A percentile compares a stretch with the other conserved stretches of the same genome.
These are phyloP conservation scores for Trifolium repens DNA, from an alignment of 306 rosid species.

Conservation along the genomic window DNA sequence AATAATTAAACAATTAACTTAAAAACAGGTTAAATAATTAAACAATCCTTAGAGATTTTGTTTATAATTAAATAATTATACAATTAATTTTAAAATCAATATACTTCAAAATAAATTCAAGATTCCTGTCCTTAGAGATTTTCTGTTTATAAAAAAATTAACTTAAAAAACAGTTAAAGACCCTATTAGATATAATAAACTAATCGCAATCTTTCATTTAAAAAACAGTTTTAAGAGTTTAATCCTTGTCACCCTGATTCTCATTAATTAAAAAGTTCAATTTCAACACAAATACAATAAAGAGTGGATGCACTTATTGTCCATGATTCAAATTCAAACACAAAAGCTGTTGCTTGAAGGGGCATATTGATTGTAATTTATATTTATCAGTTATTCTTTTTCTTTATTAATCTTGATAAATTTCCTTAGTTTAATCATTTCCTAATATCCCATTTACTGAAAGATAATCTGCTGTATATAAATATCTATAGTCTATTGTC, in stretches of 20 bases:
- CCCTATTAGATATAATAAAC: neutral
- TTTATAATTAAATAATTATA: too few relatives aligned
- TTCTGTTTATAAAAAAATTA: neutral
- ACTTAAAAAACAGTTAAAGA: conserved; percentile 1
- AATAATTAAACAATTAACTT: too few relatives aligned
- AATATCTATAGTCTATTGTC: neutral
- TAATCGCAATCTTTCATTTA: neutral
- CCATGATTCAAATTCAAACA: conserved; percentile 12
- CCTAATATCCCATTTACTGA: neutral
- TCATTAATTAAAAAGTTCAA: conserved; percentile 16
- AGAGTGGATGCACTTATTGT: conserved; percentile 8
- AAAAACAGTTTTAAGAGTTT: neutral
- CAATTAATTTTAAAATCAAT: too few relatives aligned
- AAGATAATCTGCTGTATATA: neutral
- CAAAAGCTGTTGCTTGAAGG: conserved; percentile 1
- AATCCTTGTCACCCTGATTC: neutral
- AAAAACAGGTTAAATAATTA: too few relatives aligned
- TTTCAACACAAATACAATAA: neutral
- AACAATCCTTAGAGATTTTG: too few relatives aligned
- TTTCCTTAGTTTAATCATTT: neutral
- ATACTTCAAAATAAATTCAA: neutral
- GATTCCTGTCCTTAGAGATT: neutral
- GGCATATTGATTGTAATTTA: conserved; percentile 6
- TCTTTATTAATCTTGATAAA: neutral
- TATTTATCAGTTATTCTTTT: neutral